Base-by-base conservation (phyloP, 768 basidiomycete genomes). In the Leccinum sublutescens region DNA sequence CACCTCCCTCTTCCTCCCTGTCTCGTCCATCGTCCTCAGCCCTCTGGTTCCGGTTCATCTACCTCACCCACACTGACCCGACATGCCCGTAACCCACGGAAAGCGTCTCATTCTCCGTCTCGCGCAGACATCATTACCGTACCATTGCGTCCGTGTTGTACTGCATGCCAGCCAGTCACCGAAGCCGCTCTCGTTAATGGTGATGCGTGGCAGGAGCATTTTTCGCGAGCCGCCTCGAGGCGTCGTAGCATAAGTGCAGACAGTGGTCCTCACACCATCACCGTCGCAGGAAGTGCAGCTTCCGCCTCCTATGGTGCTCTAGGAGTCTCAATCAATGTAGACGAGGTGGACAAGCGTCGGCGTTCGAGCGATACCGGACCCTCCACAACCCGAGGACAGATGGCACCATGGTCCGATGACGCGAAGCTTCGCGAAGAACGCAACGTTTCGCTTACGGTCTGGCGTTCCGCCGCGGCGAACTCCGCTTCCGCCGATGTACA, bases 81-180 rank as follows among this genome's bases (percentile, higher is more conserved):
- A 52, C 62, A 59, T n/a, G 34, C 55, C 25, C 70, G 52, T 55
- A 50, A 49, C 43, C 60, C 56, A 36, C 73, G 65, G 40, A 72
- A 59, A 61, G 55, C 64, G 52, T 63, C 63, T 55, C 65, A 59
- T 59, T 71, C 69, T 49, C 76, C 79, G 29, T 76, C 77, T 51
- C 77, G 74, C 19, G 63, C 79, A 15, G 71, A 78, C 43, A 60
- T 72, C 25, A 62, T 77, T 31, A 90, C 86, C 0, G 72, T 92
- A 1, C 90, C 90, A 7, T 75, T 92, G 15, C 85, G 90, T 47
- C 78, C 84, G 12, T 92, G 90, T 71, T 92, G 90, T 65, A 70
- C 78, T 9, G 80, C 84, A 49, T 92, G 90, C 66, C 78, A 82
- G 43, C 69, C 72, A 36, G 78, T 79, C 59, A 86, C 83, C 2